These are phyloP conservation scores for Rhizopus sp. DNA, from an alignment of 371 early-diverging fungal genomes.

Conservation along the genomic window DNA sequence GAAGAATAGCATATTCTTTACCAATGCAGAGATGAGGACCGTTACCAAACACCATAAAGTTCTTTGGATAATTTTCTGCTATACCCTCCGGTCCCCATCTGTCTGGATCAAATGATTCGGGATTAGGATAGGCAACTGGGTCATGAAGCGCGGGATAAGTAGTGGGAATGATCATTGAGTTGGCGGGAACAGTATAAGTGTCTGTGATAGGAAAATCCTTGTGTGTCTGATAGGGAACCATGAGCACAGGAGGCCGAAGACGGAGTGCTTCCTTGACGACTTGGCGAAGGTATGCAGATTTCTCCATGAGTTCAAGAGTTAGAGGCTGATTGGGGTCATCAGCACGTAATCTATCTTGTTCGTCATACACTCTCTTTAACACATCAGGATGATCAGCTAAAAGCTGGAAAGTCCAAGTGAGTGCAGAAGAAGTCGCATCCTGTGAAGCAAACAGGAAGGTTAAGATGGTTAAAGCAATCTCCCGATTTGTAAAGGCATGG, in stretches of 20 bases:
- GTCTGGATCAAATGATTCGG: slow-evolving; percentile 43
- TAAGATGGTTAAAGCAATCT: slow-evolving; percentile 28
- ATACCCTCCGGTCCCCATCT: slow-evolving; percentile 43
- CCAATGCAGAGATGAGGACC: slow-evolving; percentile 49
- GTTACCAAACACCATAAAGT: slow-evolving; percentile 49
- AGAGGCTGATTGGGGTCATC: slow-evolving; percentile 15
- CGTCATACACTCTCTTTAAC: slow-evolving; percentile 22
- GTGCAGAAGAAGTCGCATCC: slow-evolving; percentile 30
- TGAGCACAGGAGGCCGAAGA: slow-evolving; percentile 25
- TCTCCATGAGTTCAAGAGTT: slow-evolving; percentile 23
- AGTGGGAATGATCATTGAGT: slow-evolving; percentile 45
- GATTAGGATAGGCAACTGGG: slow-evolving; percentile 42
- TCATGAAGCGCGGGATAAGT: slow-evolving; percentile 49
- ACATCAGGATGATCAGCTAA: slow-evolving; percentile 33
- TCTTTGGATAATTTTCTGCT: slow-evolving; percentile 42
- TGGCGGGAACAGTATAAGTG: slow-evolving; percentile 17
- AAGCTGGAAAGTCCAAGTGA: slow-evolving; percentile 33
- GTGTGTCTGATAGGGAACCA: slow-evolving; percentile 25
- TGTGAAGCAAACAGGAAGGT: slow-evolving; percentile 33
- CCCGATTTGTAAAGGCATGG: slow-evolving; percentile 21
- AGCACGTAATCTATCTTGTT: slow-evolving; percentile 21
- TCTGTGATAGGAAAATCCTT: slow-evolving; percentile 17
- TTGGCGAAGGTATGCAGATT: slow-evolving; percentile 23
- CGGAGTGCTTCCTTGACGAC: slow-evolving; percentile 30
- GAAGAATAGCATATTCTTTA: slow-evolving; percentile 47